Base-by-base conservation (phyloP, 2,329 filamentous ascomycete species). In the Lomentospora prolificans region DNA sequence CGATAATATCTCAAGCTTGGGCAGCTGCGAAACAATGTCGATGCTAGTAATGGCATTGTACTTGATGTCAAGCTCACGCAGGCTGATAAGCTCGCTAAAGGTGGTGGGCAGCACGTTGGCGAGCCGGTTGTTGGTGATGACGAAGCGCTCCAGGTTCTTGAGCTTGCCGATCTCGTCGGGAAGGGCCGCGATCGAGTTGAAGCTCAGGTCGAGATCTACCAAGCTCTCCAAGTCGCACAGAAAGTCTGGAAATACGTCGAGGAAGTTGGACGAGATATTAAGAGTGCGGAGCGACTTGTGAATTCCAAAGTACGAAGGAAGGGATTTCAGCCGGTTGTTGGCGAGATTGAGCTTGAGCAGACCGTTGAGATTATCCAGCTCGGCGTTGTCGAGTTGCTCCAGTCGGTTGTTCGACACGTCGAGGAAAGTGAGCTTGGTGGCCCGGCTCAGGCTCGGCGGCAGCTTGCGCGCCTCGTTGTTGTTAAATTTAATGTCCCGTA, bases 371-470 rank as follows among this genome's bases (percentile, higher is more conserved):
- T 81, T 82, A 61, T 89, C 80, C 39, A 99, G 78, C 57, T 94
- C 86, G 3, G 90, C 89, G 63, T 92, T 84, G 55, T 95, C 89
- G 41, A 99, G 75, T 60, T 92, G 83, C 64, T 96, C 90, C 22
- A 99, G 72, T 57, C 88, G 80, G 66, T 99, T 99, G 70, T 97
- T 97, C 2, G 92, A 96, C 3, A 96, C 85, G 67, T 99, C 94
- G 59, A 99, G 78, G 64, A 90, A 91, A 0, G 90, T 96, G 63
- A 99, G 76, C 59, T 84, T 85, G 60, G 76, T 84, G 25, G 94
- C 92, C 62, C 91, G 78, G 60, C 87, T 85, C 55, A 99, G 78
- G 67, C 91, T 96, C 5, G 85, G 80, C 3, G 94, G 94, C 24
- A 99, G 74, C 64, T 86, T 86, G 68, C 88, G 85, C 2, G 91